Percentiles rank a stretch among this genome's conserved stretches.
Conservation (phyloP, 768 basidiomycete genomes). For the Scleroderma bovista region DNA sequence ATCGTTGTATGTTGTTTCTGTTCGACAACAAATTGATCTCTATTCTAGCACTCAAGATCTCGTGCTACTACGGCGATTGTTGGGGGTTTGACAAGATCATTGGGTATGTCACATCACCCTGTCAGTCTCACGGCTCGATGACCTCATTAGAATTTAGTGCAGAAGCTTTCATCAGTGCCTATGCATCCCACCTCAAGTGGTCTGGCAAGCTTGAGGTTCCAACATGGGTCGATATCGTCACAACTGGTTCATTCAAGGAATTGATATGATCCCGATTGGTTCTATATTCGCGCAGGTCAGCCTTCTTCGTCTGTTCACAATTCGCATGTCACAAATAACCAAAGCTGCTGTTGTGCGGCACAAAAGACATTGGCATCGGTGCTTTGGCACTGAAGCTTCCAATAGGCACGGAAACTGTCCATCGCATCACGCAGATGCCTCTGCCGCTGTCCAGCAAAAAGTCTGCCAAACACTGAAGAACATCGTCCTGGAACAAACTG, state of each 20-base stretch:
- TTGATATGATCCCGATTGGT: constrained; percentile 99
- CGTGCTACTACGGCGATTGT: too few relatives aligned
- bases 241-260: constrained; percentile 97
- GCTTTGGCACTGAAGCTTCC: constrained; percentile 90
- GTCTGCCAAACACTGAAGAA: constrained; percentile 97
- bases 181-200: constrained; percentile 94
- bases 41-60: too few relatives aligned
- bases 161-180: constrained; percentile 90
- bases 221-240: constrained; percentile 97
- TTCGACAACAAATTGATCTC: too few relatives aligned
- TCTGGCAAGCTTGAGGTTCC: constrained; percentile 99
- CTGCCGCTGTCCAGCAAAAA: constrained; percentile 88
- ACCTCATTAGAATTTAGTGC: too few relatives aligned
- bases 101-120: too few relatives aligned
- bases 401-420: constrained; percentile 96
- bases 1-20: too few relatives aligned
- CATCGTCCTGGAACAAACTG: constrained; percentile 92
- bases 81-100: too few relatives aligned
- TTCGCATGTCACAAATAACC: background rate
- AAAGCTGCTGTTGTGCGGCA: constrained; percentile 94
- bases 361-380: constrained; percentile 95
- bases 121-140: too few relatives aligned
- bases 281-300: constrained; percentile 95
- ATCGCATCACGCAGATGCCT: constrained; percentile 85
- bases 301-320: constrained; percentile 9